Conservation (phyloP, 352 stramenopile genomes). For the Pilasporangium apinafurcum region DNA sequence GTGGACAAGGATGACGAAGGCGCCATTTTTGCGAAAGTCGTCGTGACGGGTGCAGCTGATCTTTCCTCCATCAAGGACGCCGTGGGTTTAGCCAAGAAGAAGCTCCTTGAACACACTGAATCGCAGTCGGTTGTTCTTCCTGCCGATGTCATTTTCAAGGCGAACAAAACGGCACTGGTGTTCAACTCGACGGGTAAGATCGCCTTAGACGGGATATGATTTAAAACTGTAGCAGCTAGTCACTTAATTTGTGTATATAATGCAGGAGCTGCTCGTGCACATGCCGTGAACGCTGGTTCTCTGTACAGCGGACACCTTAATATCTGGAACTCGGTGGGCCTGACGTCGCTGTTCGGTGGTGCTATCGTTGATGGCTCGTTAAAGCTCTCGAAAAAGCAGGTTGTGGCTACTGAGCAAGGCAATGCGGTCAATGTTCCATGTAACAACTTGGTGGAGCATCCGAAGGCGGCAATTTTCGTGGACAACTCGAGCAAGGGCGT, state of each 20-base stretch:
- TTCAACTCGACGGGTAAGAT: conserved; percentile 52
- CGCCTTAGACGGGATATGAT: not conserved
- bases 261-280: conserved; percentile 33
- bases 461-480: conserved; percentile 57
- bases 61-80: conserved; percentile 46
- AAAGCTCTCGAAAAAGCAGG: conserved; percentile 55
- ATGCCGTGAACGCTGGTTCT: conserved; percentile 49
- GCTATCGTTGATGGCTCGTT: conserved; percentile 41
- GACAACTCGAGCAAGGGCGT: conserved; percentile 48
- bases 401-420: conserved; percentile 35
- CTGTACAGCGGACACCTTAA: conserved; percentile 65
- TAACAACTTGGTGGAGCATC: conserved; percentile 71
- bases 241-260: not conserved
- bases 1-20: conserved; percentile 64
- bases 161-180: conserved; percentile 58
- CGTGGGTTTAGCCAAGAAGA: conserved; percentile 65
- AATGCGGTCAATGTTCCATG: conserved; percentile 62
- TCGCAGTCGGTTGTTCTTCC: conserved; percentile 48
- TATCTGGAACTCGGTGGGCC: conserved; percentile 60
- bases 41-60: conserved; percentile 52
- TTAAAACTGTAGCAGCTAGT: not conserved
- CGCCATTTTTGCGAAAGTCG: conserved; percentile 59
- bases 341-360: conserved; percentile 70
- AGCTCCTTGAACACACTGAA: conserved; percentile 49
- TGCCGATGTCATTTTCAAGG: conserved; percentile 49